Conservation (phyloP, 768 basidiomycete genomes). For the Trametes cingulata region DNA sequence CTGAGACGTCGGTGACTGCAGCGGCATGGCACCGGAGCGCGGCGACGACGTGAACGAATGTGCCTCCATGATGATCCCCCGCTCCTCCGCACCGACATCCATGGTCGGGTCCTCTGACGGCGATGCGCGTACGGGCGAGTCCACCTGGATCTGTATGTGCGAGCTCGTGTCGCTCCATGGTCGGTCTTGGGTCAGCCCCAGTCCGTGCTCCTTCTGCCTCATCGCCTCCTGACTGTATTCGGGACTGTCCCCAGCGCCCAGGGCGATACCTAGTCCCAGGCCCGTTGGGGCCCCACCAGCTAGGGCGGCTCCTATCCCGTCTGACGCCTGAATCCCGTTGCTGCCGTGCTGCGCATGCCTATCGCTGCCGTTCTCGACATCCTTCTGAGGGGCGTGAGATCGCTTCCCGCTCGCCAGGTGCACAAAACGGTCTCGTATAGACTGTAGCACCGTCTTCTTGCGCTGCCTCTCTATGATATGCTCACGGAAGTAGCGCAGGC, state of each 20-base stretch:
- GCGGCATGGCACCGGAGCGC: slow-evolving; percentile 27
- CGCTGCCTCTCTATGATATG: slow-evolving; percentile 19
- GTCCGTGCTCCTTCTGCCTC: neutral
- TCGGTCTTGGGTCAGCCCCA: neutral
- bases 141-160: neutral
- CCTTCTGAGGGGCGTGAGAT: neutral
- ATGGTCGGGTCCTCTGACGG: slow-evolving; percentile 13
- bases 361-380: slow-evolving; percentile 5
- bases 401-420: neutral
- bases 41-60: slow-evolving; percentile 39
- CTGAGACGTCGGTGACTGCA: slow-evolving; percentile 24
- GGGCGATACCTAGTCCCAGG: slow-evolving; percentile 19
- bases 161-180: slow-evolving; percentile 6
- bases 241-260: neutral
- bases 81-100: slow-evolving; percentile 15
- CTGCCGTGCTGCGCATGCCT: slow-evolving; percentile 5
- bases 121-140: slow-evolving; percentile 6
- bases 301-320: slow-evolving; percentile 28
- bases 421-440: slow-evolving; percentile 7
- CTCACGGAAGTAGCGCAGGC: slow-evolving; percentile 43
- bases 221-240: neutral
- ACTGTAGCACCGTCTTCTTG: slow-evolving; percentile 14
- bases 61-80: slow-evolving; percentile 28
- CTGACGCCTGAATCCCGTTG: slow-evolving; percentile 17
- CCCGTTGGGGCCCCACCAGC: slow-evolving; percentile 24